These are phyloP conservation scores for Hylodesmum podocarpum DNA, from an alignment of 306 rosid species.

Conservation along the genomic window DNA sequence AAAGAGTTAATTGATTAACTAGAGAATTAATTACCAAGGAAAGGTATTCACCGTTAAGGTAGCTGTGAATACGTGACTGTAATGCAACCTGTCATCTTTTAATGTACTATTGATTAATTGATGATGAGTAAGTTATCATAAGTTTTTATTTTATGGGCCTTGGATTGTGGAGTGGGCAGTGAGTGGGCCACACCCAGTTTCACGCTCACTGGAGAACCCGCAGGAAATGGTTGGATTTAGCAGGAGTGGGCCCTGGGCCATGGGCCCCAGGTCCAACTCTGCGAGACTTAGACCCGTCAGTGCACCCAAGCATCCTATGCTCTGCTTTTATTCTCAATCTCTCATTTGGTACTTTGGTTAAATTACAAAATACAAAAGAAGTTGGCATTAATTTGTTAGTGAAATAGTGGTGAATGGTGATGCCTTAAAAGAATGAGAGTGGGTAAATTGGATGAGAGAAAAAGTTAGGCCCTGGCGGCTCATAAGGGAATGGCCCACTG, in stretches of 20 bases:
- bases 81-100: slow-evolving; percentile 12
- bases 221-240: slow-evolving; percentile 15
- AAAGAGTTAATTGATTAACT: too few species aligned
- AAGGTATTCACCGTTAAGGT: too few species aligned
- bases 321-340: slow-evolving; percentile 11
- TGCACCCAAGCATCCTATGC: slow-evolving; percentile 48
- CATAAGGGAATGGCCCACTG: background rate
- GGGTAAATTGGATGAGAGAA: background rate
- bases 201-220: slow-evolving; percentile 14
- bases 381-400: background rate
- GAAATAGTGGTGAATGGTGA: too few species aligned
- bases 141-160: slow-evolving; percentile 34
- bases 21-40: too few species aligned
- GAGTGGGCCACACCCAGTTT: slow-evolving; percentile 27
- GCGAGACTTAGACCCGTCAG: slow-evolving; percentile 25
- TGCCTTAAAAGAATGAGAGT: background rate
- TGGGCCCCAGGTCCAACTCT: slow-evolving; percentile 34
- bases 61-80: background rate
- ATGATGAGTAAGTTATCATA: background rate
- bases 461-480: background rate
- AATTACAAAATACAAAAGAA: background rate
- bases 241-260: slow-evolving; percentile 40
- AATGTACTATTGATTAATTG: background rate
- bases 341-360: slow-evolving; percentile 4
- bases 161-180: slow-evolving; percentile 20